Conservation (phyloP, 192 early-diverging fungal species). For the Haplosporangium gracile region DNA sequence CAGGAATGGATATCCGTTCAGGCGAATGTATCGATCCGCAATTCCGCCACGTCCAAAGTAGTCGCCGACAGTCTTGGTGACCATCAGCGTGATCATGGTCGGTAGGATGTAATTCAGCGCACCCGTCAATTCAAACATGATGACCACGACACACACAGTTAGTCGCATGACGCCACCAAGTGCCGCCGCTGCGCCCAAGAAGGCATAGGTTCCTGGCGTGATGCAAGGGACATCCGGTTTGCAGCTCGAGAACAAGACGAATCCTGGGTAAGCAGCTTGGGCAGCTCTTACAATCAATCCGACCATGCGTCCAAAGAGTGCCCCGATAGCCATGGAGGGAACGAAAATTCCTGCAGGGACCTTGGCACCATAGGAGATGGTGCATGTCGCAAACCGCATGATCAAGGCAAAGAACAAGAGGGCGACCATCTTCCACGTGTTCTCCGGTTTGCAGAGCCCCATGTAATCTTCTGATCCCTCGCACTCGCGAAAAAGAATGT, state of each 20-base stretch:
- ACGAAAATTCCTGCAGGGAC: conserved; percentile 95
- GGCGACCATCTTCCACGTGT: conserved; percentile 45
- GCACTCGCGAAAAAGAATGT: conserved; percentile 82
- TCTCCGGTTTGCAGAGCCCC: conserved; percentile 72
- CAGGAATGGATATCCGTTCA: conserved; percentile 84
- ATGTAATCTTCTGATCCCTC: conserved; percentile 69
- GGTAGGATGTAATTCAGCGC: conserved; percentile 91
- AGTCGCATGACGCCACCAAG: conserved; percentile 67
- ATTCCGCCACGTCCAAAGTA: conserved; percentile 82
- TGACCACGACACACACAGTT: conserved; percentile 88
- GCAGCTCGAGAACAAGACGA: conserved; percentile 82
- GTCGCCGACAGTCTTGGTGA: conserved; percentile 82
- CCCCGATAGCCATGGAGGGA: conserved; percentile 96
- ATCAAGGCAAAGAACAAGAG: conserved; percentile 36
- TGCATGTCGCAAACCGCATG: conserved; percentile 37
- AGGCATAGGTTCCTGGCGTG: conserved; percentile 95
- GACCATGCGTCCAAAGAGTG: conserved; percentile 90
- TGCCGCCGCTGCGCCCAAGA: conserved; percentile 93
- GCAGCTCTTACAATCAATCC: conserved; percentile 84
- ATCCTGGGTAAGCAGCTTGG: conserved; percentile 71
- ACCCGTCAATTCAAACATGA: conserved; percentile 99
- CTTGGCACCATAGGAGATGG: conserved; percentile 55
- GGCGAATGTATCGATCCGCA: conserved; percentile 80
- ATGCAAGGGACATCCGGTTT: conserved; percentile 86
- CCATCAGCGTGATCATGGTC: conserved; percentile 83